Evolutionary conservation across 164 flowering plant genomes (phyloP).

Genomic region (Protea cynaroides): DNA sequence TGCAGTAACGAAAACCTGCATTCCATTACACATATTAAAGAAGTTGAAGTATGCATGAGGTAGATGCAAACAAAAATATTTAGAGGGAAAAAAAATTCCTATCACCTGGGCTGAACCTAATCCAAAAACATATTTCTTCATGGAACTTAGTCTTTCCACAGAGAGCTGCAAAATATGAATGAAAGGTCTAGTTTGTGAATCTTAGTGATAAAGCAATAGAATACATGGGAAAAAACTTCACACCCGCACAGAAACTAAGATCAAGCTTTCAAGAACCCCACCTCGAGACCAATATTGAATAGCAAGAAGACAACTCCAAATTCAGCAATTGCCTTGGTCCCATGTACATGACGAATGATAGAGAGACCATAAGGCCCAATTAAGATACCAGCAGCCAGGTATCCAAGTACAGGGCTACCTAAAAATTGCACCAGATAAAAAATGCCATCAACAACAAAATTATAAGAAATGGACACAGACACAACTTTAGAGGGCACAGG

Average conservation of each 20-base stretch:
- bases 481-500: background rate
- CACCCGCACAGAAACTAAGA: background rate
- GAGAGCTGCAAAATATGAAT: constrained; percentile 67
- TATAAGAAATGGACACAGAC: background rate
- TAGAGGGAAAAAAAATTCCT: constrained; percentile 4
- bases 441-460: constrained; percentile 1
- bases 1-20: constrained; percentile 90
- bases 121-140: constrained; percentile 99
- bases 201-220: background rate
- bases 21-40: constrained; percentile 8
- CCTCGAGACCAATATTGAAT: constrained; percentile 99
- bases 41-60: constrained; percentile 7
- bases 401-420: constrained; percentile 99
- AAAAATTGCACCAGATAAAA: constrained; percentile 25
- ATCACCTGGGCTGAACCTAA: constrained; percentile 97
- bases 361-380: constrained; percentile 99
- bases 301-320: constrained; percentile 98
- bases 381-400: constrained; percentile 97
- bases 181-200: constrained; percentile 2
- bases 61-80: background rate
- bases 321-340: constrained; percentile 97
- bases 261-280: constrained; percentile 18
- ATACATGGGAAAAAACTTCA: background rate
- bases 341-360: constrained; percentile 95
- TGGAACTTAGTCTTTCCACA: constrained; percentile 98